Evolutionary conservation across 768 basidiomycete species (phyloP), one percentile per base, ranked within the genome.

Genomic region (Termitomyces sp.): DNA sequence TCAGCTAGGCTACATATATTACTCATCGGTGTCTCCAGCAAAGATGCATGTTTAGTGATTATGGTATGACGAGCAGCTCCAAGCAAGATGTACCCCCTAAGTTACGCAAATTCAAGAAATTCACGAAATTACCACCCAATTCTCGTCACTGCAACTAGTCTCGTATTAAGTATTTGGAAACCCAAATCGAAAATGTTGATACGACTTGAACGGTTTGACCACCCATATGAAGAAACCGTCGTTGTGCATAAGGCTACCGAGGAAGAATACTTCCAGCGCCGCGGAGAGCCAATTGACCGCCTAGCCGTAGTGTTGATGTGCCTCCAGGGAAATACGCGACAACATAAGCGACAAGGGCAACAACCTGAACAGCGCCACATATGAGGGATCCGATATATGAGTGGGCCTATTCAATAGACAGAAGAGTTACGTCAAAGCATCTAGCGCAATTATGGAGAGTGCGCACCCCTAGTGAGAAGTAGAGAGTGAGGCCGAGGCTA

Each of bases 301-400:
- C 93, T 64, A 94, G 79, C 21, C 88, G 83, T 21, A 94, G 76
- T 1, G 92, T 93, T 63, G 88, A 85, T 28, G 79, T 80, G 28
- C 88, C 96, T 10, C 91, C 94, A 19, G 97, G 97, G 73, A 99
- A 98, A 74, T 98, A 98, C 0, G 94, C 94, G 17, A 94, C 78
- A 7, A 98, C 80, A 67, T 99, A 99, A 14, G 89, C 80, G 14
- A 97, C 76, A 17, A 99, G 82, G 2, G 95, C 86, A 43, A 90
- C 74, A 40, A 97, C 84, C 83, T 92, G 94, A 3, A 97, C 78
- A 35, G 86, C 80, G 12, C 90, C 94, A 32, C 84, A 84, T 53
- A 97, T 67, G 39, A 99, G 72, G 1, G 92, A 95, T 8, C 93
- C 92, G 28, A 99, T 61, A 59, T 93, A 94, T 19, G 94, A 94